Conservation (phyloP, 1,284 basidiomycete species). For the Rhizoctonia solani region DNA sequence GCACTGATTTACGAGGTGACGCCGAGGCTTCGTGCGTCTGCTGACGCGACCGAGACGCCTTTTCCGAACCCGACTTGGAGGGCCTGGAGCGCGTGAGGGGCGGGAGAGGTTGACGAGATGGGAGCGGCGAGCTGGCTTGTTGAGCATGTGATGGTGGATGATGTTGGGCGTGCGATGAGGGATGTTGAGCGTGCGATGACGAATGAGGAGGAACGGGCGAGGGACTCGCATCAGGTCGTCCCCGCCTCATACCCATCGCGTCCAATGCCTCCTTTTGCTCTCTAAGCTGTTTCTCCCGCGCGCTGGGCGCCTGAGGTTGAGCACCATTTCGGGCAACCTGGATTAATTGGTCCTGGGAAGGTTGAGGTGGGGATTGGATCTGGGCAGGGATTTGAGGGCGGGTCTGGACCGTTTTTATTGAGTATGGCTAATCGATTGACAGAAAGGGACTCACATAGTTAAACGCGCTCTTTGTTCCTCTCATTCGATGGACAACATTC, state of each 20-base stretch:
- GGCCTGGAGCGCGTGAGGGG: constrained; percentile 17
- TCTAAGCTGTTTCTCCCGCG: constrained; percentile 9
- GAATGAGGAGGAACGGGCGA: neutral
- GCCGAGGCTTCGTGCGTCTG: neutral
- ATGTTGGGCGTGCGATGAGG: neutral
- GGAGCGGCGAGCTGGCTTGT: neutral
- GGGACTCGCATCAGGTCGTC: neutral
- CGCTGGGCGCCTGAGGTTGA: constrained; percentile 1
- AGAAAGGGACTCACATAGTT: constrained; percentile 59
- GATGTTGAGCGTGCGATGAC: neutral
- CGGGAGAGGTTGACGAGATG: constrained; percentile 20
- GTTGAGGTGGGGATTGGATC: constrained; percentile 25
- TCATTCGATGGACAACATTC: constrained; percentile 73
- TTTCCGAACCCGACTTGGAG: constrained; percentile 26
- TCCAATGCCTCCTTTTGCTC: constrained; percentile 32
- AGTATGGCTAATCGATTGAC: too few species aligned
- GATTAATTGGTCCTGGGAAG: constrained; percentile 27
- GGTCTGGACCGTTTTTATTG: too few species aligned
- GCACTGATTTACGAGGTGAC: neutral
- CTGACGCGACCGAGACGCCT: neutral
- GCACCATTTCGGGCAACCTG: constrained; percentile 4
- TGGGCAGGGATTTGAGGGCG: too few species aligned
- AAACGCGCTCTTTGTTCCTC: constrained; percentile 80
- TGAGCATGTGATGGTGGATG: neutral
- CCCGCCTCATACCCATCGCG: constrained; percentile 27